These are phyloP conservation scores for Rhynchospora breviuscula DNA, from an alignment of 176 grass and related monocot species.

Conservation along the genomic window DNA sequence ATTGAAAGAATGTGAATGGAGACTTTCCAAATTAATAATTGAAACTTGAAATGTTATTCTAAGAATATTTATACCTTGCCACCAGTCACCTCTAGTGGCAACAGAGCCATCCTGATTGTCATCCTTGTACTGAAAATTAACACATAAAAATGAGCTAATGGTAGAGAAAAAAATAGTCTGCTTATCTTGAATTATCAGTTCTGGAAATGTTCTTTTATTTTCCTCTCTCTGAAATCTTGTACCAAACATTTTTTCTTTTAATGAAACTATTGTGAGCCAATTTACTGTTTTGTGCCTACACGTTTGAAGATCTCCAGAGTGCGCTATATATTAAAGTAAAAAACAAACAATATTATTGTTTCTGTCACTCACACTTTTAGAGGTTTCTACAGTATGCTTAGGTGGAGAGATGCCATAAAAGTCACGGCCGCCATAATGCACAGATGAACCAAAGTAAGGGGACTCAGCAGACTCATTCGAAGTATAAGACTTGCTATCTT, in stretches of 20 bases:
- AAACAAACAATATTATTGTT: neutral
- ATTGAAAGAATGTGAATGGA: neutral
- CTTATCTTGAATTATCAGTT: neutral
- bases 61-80: conserved; percentile 71
- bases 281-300: conserved; percentile 14
- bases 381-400: conserved; percentile 31
- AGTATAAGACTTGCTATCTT: conserved; percentile 40
- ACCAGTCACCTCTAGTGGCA: conserved; percentile 93
- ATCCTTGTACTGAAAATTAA: conserved; percentile 43
- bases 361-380: conserved; percentile 25
- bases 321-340: neutral
- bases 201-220: neutral
- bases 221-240: neutral
- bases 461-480: conserved; percentile 40
- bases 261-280: neutral
- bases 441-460: conserved; percentile 67
- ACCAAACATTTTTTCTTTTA: neutral
- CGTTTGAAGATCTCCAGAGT: neutral
- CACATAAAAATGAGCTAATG: conserved; percentile 14
- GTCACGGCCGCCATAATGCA: conserved; percentile 83
- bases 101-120: conserved; percentile 44
- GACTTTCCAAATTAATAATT: neutral
- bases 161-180: neutral
- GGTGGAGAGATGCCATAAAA: conserved; percentile 56
- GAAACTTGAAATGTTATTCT: neutral